Percentiles rank a stretch among this genome's conserved stretches.
phyloP scores from a whole-genome alignment of 345 rosid genomes.

The Abelmoschus esculentus region DNA sequence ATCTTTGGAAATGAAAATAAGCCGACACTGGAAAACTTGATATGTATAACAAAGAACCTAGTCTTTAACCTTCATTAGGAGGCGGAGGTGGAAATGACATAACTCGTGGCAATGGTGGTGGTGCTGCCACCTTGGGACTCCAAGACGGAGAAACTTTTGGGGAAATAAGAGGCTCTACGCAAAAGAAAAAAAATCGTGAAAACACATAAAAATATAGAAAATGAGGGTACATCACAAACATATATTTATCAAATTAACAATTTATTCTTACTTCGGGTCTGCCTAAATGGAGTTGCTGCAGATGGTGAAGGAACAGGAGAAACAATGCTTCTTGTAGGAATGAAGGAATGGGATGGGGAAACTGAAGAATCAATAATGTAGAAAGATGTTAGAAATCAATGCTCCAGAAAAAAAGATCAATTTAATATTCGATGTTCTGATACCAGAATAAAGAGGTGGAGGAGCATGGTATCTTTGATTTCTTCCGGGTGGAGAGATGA shows the following conservation, averaged over 20 bases:
- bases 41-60: constrained; percentile 1
- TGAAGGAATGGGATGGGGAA: constrained; percentile 26
- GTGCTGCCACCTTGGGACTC: constrained; percentile 47
- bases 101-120: constrained; percentile 40
- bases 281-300: constrained; percentile 30
- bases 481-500: constrained; percentile 33
- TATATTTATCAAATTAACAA: not conserved
- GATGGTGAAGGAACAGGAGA: constrained; percentile 56
- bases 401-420: no score
- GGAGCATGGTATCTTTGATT: constrained; percentile 32
- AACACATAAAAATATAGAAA: constrained; percentile 4
- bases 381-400: constrained; percentile 15
- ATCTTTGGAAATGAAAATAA: constrained; percentile 7
- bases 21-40: not conserved
- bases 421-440: not conserved
- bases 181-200: constrained; percentile 33
- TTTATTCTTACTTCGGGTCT: constrained; percentile 34
- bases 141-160: constrained; percentile 38
- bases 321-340: constrained; percentile 23
- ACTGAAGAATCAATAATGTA: constrained; percentile 26
- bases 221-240: not conserved
- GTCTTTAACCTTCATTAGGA: constrained; percentile 65
- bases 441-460: constrained; percentile 48
- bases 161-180: constrained; percentile 31
- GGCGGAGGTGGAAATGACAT: constrained; percentile 89